Evolutionary conservation across 257 asterid species (phyloP).

Genomic region (Penstemon davidsonii): DNA sequence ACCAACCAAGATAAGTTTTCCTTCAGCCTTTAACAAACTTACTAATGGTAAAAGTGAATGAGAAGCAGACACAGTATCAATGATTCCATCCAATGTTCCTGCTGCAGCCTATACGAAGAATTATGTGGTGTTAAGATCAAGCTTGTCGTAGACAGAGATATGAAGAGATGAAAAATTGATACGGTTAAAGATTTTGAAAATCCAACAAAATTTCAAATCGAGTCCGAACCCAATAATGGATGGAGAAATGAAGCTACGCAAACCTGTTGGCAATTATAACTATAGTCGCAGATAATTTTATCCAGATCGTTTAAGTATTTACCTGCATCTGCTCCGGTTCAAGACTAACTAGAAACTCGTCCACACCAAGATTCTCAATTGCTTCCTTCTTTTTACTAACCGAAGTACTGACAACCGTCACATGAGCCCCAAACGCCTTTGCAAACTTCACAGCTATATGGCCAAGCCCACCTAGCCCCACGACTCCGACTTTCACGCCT

Average conservation of each 20-base stretch:
- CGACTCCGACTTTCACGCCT: constrained; percentile 46
- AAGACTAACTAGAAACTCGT: constrained; percentile 45
- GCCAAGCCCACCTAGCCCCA: constrained; percentile 66
- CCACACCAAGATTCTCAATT: constrained; percentile 46
- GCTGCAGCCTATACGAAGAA: too few relatives aligned
- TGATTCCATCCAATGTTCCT: constrained; percentile 38
- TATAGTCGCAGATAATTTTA: too few relatives aligned
- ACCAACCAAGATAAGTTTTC: constrained; percentile 38
- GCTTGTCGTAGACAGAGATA: too few relatives aligned
- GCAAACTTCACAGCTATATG: constrained; percentile 66
- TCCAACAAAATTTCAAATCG: too few relatives aligned
- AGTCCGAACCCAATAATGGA: too few relatives aligned
- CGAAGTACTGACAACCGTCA: constrained; percentile 52
- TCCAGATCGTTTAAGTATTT: background rate
- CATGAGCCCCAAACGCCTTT: constrained; percentile 55
- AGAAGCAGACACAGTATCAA: constrained; percentile 39
- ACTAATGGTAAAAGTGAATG: constrained; percentile 32
- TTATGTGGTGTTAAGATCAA: too few relatives aligned
- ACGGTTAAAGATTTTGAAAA: too few relatives aligned
- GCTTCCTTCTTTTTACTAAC: constrained; percentile 51
- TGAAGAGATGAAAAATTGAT: too few relatives aligned
- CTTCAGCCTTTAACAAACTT: constrained; percentile 31
- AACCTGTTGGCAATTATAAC: too few relatives aligned
- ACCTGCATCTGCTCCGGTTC: constrained; percentile 55
- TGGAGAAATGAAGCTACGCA: too few relatives aligned